phyloP scores from a whole-genome alignment of 345 rosid genomes.

The Eucalyptus pauciflora region DNA sequence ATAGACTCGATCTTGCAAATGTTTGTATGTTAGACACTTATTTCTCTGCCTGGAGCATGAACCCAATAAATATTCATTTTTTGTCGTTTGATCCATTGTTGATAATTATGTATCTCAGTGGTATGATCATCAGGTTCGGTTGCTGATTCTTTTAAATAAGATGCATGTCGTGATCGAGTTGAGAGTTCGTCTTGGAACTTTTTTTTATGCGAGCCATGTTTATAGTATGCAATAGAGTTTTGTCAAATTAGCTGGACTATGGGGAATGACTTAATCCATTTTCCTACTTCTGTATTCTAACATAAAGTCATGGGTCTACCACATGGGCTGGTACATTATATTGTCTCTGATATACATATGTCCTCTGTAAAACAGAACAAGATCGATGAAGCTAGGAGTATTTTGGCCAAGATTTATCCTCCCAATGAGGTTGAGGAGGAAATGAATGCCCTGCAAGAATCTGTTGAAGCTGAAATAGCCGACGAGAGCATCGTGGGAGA shows the following conservation, averaged over 20 bases:
- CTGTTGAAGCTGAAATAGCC: slow-evolving; percentile 51
- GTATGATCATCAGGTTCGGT: not conserved
- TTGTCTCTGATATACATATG: not conserved
- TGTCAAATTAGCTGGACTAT: not conserved
- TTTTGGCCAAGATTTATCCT: slow-evolving; percentile 57
- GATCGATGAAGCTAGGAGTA: slow-evolving; percentile 44
- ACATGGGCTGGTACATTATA: not conserved
- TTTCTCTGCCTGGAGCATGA: not conserved
- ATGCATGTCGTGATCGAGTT: not conserved
- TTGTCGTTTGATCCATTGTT: not conserved
- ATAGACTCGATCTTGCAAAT: not conserved
- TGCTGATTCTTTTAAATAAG: not conserved
- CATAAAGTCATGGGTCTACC: not conserved
- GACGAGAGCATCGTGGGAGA: slow-evolving; percentile 40
- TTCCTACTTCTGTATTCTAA: not conserved
- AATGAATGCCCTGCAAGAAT: slow-evolving; percentile 25
- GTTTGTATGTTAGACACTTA: not conserved
- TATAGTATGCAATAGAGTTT: not conserved
- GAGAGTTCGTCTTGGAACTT: not conserved
- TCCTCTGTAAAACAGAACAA: slow-evolving; percentile 10
- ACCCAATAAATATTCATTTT: not conserved
- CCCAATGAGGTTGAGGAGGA: slow-evolving; percentile 52
- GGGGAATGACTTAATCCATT: not conserved
- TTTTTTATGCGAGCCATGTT: accelerated
- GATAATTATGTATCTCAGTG: not conserved